Percentiles rank a stretch among this genome's conserved stretches.
phyloP scores from a whole-genome alignment of 1,139 yeast species.

The Saccharomyces uvarum region DNA sequence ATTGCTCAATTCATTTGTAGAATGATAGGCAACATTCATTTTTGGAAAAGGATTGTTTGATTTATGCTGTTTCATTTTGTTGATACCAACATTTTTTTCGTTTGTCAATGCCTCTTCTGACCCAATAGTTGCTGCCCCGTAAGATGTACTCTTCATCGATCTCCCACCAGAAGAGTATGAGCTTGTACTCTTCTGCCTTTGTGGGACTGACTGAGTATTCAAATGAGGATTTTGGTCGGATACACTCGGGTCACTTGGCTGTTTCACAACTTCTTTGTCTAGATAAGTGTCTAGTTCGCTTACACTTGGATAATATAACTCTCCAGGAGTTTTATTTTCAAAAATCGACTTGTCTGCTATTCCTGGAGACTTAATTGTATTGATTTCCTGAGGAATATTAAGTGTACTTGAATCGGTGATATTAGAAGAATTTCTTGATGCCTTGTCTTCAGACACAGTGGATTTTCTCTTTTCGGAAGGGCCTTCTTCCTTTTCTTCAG shows the following conservation, averaged over 20 bases:
- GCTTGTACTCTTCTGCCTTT: constrained; percentile 14
- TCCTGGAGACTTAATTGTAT: not conserved
- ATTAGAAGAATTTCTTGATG: constrained; percentile 9
- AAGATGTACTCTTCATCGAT: constrained; percentile 5
- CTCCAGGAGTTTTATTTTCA: constrained; percentile 3
- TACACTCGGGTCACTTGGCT: not conserved
- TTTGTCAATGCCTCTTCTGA: constrained; percentile 13
- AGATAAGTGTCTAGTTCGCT: constrained; percentile 11
- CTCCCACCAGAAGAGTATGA: constrained; percentile 13
- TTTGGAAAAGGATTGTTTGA: constrained; percentile 32
- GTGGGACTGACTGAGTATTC: constrained; percentile 1
- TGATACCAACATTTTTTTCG: constrained; percentile 14
- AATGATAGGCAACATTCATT: constrained; percentile 14
- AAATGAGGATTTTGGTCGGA: not conserved
- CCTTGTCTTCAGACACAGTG: constrained; percentile 8
- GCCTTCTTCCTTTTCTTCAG: not conserved
- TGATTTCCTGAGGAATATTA: constrained; percentile 1
- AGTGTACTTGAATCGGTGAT: not conserved
- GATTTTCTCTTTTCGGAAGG: constrained; percentile 7
- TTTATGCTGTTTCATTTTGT: constrained; percentile 23
- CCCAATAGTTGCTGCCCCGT: constrained; percentile 4
- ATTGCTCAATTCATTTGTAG: not conserved
- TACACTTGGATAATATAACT: constrained; percentile 12
- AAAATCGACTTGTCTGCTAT: not conserved
- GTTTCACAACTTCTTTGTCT: constrained; percentile 7